Percentiles rank a stretch among this genome's conserved stretches.
Conservation (phyloP, 2,329 filamentous ascomycete species). For the Cladosporium austrohemisphaericum region DNA sequence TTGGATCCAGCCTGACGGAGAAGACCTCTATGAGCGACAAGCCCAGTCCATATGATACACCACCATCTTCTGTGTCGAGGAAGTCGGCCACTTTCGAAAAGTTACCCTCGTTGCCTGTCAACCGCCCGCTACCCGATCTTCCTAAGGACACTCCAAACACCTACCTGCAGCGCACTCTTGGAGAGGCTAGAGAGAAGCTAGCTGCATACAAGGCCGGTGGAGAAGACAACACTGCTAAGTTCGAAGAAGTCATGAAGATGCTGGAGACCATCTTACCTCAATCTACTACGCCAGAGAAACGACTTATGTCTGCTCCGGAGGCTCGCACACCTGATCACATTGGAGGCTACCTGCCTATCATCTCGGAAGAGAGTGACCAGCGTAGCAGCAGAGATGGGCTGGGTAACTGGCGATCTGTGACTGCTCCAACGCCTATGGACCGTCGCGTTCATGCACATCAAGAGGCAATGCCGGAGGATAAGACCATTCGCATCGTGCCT, state of each 20-base stretch:
- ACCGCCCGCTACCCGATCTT: slow-evolving; percentile 44
- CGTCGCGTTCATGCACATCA: slow-evolving; percentile 16
- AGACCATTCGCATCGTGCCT: slow-evolving; percentile 57
- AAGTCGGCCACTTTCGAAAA: slow-evolving; percentile 21
- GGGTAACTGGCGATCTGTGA: slow-evolving; percentile 40
- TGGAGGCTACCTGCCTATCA: slow-evolving; percentile 44
- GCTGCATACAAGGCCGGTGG: slow-evolving; percentile 48
- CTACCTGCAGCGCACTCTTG: slow-evolving; percentile 53
- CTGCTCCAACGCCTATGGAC: slow-evolving; percentile 36
- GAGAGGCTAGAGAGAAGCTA: slow-evolving; percentile 56
- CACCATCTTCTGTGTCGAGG: slow-evolving; percentile 47
- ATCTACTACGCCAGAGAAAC: slow-evolving; percentile 28
- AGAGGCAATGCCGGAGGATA: slow-evolving; percentile 30
- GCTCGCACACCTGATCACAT: slow-evolving; percentile 28
- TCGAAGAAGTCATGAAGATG: slow-evolving; percentile 56
- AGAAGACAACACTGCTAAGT: slow-evolving; percentile 46
- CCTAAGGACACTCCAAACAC: slow-evolving; percentile 48
- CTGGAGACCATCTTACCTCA: slow-evolving; percentile 35
- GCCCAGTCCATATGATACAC: slow-evolving; percentile 46
- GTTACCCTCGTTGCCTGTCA: slow-evolving; percentile 37
- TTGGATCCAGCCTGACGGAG: slow-evolving; percentile 50
- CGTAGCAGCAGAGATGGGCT: slow-evolving; percentile 30
- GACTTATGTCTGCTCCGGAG: slow-evolving; percentile 47
- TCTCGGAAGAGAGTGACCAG: slow-evolving; percentile 47
- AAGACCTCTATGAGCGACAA: slow-evolving; percentile 37